Evolutionary conservation across 2,329 filamentous ascomycete species (phyloP), one percentile per base, ranked within the genome.

Genomic region (Cladosporium austrohemisphaericum): DNA sequence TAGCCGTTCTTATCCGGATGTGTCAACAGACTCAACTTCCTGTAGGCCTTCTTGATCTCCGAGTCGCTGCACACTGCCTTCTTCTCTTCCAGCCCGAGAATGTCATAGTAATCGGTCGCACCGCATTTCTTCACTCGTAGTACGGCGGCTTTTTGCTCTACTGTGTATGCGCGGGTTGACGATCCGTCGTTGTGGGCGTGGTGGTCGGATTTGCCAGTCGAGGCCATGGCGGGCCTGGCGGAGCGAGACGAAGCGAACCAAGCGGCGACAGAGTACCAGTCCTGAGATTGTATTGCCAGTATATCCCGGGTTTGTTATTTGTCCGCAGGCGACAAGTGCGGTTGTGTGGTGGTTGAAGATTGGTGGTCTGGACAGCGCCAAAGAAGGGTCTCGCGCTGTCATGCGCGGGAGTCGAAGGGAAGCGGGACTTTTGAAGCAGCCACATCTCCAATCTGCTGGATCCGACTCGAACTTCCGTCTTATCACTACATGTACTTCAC

Each of bases 1-100:
- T 96, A 91, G 43, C 91, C 91, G 77, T 98, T 98, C 76, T 98
- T 98, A 76, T 98, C 93, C 55, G 93, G 93, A 76, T 98, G 93
- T 52, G 93, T 98, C 64, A 97, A 77, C 62, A 98, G 75, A 66
- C 87, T 93, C 67, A 94, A 79, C 73, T 95, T 97, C 64, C 92
- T 82, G 72, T 98, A 98, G 5, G 93, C 92, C 75, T 97, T 97
- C 71, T 97, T 98, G 66, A 98, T 90, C 63, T 97, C 92, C 54
- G 76, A 70, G 60, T 97, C 92, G 41, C 82, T 82, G 62, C 81
- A 85, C 16, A 83, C 80, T 50, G 77, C 72, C 60, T 78, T 78
- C 31, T 84, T 74, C 55, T 76, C 75, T 60, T 85, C 79, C 41
- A 96, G 71, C 18, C 83, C 84, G 25, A 98, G 74, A 59, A 98